Percentiles rank a stretch among this genome's conserved stretches.
phyloP scores from a whole-genome alignment of 352 stramenopile species.

The Phytophthora chlamydospora region DNA sequence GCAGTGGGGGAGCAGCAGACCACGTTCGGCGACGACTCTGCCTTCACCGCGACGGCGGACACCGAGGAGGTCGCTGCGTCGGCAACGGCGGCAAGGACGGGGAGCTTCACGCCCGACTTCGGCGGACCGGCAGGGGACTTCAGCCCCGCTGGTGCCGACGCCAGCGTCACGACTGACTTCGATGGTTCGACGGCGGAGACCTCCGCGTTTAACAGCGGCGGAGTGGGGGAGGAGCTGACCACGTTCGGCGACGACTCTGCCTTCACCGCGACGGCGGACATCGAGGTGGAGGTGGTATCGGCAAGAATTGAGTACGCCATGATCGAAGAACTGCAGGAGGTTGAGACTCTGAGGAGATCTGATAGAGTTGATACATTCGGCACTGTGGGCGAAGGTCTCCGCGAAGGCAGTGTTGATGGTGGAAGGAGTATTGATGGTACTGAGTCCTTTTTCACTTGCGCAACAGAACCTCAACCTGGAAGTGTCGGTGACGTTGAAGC shows the following conservation, averaged over 20 bases:
- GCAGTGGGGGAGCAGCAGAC: background rate
- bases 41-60: background rate
- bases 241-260: background rate
- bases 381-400: too few relatives aligned
- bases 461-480: too few relatives aligned
- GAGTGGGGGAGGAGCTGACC: background rate
- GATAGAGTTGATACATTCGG: too few relatives aligned
- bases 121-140: background rate
- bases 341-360: too few relatives aligned
- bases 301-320: background rate
- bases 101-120: constrained; percentile 10
- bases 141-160: background rate
- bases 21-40: background rate
- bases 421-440: too few relatives aligned
- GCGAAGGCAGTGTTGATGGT: too few relatives aligned
- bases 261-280: background rate
- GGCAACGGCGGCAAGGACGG: background rate
- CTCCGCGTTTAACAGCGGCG: background rate
- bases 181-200: background rate
- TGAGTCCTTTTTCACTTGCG: too few relatives aligned
- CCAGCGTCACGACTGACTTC: background rate
- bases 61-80: background rate
- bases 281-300: background rate
- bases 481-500: background rate
- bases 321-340: background rate